Base-by-base conservation (phyloP, 2,329 filamentous ascomycete genomes). In the Calonectria hongkongensis region DNA sequence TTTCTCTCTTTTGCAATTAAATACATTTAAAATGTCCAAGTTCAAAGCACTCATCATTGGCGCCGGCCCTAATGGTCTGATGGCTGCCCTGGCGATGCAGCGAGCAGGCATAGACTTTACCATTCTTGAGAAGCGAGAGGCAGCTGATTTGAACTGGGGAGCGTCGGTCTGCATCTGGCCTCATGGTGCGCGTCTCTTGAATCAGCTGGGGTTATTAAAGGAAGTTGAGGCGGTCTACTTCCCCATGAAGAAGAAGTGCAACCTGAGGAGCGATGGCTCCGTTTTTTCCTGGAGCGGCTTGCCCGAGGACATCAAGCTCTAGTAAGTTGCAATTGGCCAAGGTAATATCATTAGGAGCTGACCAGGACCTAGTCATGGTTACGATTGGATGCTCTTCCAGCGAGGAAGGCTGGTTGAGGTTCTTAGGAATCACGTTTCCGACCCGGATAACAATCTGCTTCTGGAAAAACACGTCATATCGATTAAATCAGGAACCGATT, bases 171-270 rank as follows among this genome's bases (percentile, higher is more conserved):
- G 54, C 54, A 16, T 83, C 3, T 76, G 74, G 18, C 78, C 82
- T 0, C 71, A 79, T 10, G 75, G 78, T 12, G 30, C 81, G 8
- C 80, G 81, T n/a, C 65, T 82, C 15, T 65, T 83, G 27, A 74
- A 83, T 60, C 82, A 84, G 66, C 60, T 84, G 18, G 82, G 82
- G 3, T 60, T 84, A 47, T 58, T 72, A 2, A 33, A 68, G 27
- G 64, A 71, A 33, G 68, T 18, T 6, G 43, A 47, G 8, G 25
- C 60, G n/a, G 18, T 45, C 18, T 66, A 66, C 30, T 8, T 71
- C 43, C 68, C 62, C 39, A 45, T 71, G 43, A 51, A 71, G 2
- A 39, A 62, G 28, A 71, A 71, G 51, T 66, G 41, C n/a, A 71
- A 66, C 62, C 33, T 60, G 25, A 27, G 51, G 33, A 30, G 50